Evolutionary conservation across 225 moss, liverwort and hornwort genomes (phyloP), one percentile per base, ranked within the genome.

Genomic region (Asterella californica): DNA sequence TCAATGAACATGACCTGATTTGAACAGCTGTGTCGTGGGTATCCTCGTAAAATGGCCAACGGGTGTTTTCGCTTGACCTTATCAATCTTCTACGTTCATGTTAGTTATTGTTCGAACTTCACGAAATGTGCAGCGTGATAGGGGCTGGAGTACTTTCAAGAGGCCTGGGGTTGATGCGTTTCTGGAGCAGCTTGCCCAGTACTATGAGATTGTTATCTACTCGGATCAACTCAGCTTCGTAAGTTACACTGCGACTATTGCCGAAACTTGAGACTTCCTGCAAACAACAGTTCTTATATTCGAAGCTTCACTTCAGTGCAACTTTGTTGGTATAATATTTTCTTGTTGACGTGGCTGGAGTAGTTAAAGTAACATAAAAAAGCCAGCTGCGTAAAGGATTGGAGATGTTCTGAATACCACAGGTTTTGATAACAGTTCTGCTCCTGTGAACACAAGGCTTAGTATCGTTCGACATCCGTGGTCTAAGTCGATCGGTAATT

Each of bases 81-180:
- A n/a, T n/a, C n/a, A n/a, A n/a, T 49, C 27, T 14, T 60, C 19
- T 19, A 60, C 36, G 29, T 24, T 15, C 57, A 38, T 59, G 5
- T 14, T 30, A 60, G 34, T 77, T 9, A 54, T 15, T 12, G 32
- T 29, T 8, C 19, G n/a, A 33, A 76, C 55, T 0, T 37, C 17
- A 74, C 4, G 74, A 52, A 76, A 27, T 68, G 17, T 70, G 67
- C 92, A 99, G 99, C 92, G 99, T 60, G 99, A 99, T 86, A 93
- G 95, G 79, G 99, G 99, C 62, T 99, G 99, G 99, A 84, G 99
- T 59, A 99, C 99, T 24, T 99, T 99, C 61, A 99, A 99, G 83
- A 84, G 99, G 79, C 99, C 99, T 80, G 99, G 99, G 81, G 99
- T 93, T 21, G 99, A 99, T 75, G 90, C 93, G 36, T 99, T 99